Conservation (phyloP, 805 yeast species). For the Cyberlindnera mrakii region DNA sequence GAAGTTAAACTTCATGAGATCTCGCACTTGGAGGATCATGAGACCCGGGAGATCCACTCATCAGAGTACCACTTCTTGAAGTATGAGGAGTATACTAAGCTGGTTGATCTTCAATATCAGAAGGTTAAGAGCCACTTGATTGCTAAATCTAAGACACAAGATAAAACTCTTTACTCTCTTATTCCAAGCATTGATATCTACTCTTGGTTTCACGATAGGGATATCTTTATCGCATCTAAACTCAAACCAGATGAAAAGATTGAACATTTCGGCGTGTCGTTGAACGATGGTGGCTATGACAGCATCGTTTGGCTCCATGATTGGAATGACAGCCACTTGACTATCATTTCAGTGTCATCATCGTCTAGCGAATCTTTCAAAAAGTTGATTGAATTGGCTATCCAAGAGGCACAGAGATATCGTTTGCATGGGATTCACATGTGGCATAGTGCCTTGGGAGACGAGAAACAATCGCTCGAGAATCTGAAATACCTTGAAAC, state of each 20-base stretch:
- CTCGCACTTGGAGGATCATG: slow-evolving; percentile 12
- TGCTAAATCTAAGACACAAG: slow-evolving; percentile 12
- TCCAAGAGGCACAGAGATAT: slow-evolving; percentile 28
- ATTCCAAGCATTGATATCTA: slow-evolving; percentile 32
- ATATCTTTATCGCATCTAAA: slow-evolving; percentile 28
- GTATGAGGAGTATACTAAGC: slow-evolving; percentile 26
- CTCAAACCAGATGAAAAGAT: slow-evolving; percentile 13
- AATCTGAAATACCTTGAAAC: slow-evolving; percentile 7
- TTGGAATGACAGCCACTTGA: slow-evolving; percentile 28
- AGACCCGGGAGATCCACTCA: neutral
- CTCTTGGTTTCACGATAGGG: slow-evolving; percentile 40
- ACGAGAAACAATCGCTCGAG: neutral
- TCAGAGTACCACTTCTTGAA: slow-evolving; percentile 22
- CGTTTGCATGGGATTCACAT: slow-evolving; percentile 25
- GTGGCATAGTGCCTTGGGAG: slow-evolving; percentile 33
- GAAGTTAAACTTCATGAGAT: slow-evolving; percentile 33
- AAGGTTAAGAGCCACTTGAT: slow-evolving; percentile 17
- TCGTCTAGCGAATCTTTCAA: slow-evolving; percentile 19
- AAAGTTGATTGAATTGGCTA: slow-evolving; percentile 27
- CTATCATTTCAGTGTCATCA: slow-evolving; percentile 17
- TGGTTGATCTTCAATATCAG: slow-evolving; percentile 24
- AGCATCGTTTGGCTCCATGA: slow-evolving; percentile 42
- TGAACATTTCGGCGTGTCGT: slow-evolving; percentile 26
- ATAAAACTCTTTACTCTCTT: slow-evolving; percentile 24
- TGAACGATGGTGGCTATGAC: slow-evolving; percentile 18